Evolutionary conservation across 768 basidiomycete species (phyloP), one percentile per base, ranked within the genome.

Genomic region (Tremella fuciformis): DNA sequence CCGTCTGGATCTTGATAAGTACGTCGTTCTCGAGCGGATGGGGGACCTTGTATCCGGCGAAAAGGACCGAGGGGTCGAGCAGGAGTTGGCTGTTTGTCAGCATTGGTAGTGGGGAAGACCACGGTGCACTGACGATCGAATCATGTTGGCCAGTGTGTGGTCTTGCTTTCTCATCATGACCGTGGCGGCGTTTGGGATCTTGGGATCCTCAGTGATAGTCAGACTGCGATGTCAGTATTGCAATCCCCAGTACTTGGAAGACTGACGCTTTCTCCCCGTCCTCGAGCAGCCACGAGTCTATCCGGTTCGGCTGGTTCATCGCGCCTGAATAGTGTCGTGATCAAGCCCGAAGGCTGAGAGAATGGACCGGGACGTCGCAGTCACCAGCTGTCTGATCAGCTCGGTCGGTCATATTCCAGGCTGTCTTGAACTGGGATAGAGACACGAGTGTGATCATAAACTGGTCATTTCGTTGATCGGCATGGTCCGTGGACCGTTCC

Each of bases 11-110:
- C 77, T 96, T 97, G 77, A 99, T 84, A 57, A 89, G 81, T 79
- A 98, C 94, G 76, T 92, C 84, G 8, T 93, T 91, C 63, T 96
- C 90, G 19, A 94, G 84, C 1, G 96, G 94, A 70, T 97, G 96
- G 0, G 94, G 94, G 39, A 92, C 91, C 80, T 93, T 91, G 85
- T 98, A 98, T 1, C 96, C 96, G 0, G 93, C 93, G 74, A 98
- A 98, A 60, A 92, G 85, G 65, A 97, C 85, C 64, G 86, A 82
- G 6, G 89, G 87, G 83, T 88, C 88, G 8, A 86, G 78, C 34
- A 97, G 85, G 25, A 98, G 86, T 82, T 99, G 91, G 2, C 93
- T 96, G 74, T n/a, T 19, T 21, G 46, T 62, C 57, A 64, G 59
- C 38, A 37, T 2, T 9, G 25, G n/a, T 44, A 34, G 29, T 34